Evolutionary conservation across 257 asterid species (phyloP).

Genomic region (Solanum infundibuliforme): DNA sequence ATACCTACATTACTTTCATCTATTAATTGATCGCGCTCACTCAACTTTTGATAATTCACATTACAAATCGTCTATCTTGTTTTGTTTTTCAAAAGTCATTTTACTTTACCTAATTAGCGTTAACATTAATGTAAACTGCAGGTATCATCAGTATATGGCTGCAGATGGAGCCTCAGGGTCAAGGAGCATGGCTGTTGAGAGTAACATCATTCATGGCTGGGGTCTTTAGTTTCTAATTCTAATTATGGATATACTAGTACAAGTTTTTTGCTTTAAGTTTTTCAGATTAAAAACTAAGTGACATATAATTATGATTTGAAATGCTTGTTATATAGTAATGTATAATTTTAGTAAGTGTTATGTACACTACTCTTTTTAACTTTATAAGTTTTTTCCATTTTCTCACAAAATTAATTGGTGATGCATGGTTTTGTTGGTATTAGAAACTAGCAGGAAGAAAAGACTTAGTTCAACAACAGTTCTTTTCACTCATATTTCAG

Average conservation of each 20-base stretch:
- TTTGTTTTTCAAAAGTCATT: neutral
- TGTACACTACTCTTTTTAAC: neutral
- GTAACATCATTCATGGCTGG: slow-evolving; percentile 57
- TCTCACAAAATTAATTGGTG: neutral
- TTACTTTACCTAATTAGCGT: neutral
- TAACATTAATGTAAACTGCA: neutral
- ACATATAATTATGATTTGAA: neutral
- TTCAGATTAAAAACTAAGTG: neutral
- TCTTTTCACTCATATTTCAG: no score
- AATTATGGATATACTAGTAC: neutral
- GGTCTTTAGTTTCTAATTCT: slow-evolving; percentile 25
- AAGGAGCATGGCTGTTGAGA: slow-evolving; percentile 50
- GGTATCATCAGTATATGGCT: slow-evolving; percentile 54
- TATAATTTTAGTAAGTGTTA: neutral
- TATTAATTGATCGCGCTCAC: neutral
- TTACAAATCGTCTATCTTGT: neutral
- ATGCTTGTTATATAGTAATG: neutral
- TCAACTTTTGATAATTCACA: neutral
- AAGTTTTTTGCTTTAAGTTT: neutral
- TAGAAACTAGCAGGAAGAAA: no score
- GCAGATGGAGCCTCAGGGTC: slow-evolving; percentile 55
- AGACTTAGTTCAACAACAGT: no score
- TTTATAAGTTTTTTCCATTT: neutral
- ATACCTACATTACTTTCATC: neutral
- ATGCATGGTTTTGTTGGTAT: neutral